Evolutionary conservation across 2,329 filamentous ascomycete species (phyloP).

Genomic region (Xylaria sp.): DNA sequence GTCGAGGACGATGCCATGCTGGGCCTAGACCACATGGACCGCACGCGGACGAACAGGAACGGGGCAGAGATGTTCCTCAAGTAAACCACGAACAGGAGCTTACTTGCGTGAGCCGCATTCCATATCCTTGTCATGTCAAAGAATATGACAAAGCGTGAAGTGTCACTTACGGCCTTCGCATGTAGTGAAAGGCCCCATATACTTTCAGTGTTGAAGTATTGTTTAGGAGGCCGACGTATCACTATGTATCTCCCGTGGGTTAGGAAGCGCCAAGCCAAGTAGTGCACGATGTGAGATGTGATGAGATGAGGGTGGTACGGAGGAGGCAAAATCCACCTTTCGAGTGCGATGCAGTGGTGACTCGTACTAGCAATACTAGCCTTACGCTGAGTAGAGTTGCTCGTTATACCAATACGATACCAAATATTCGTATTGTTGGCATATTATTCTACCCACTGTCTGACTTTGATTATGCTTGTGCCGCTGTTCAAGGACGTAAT

Average conservation of each 20-base stretch:
- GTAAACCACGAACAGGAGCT: slow-evolving; percentile 32
- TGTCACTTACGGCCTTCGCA: slow-evolving; percentile 20
- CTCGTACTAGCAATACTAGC: slow-evolving; percentile 30
- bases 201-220: slow-evolving; percentile 33
- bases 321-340: slow-evolving; percentile 18
- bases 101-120: slow-evolving; percentile 19
- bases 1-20: slow-evolving; percentile 69
- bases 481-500: not conserved
- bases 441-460: not conserved
- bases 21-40: slow-evolving; percentile 74
- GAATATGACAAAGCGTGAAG: slow-evolving; percentile 8
- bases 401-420: slow-evolving; percentile 26
- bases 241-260: slow-evolving; percentile 7
- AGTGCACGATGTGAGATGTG: slow-evolving; percentile 15
- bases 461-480: not conserved
- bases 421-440: slow-evolving; percentile 16
- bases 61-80: slow-evolving; percentile 72
- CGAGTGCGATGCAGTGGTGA: slow-evolving; percentile 29
- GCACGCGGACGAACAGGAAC: slow-evolving; percentile 67
- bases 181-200: slow-evolving; percentile 24
- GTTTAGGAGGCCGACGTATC: slow-evolving; percentile 6
- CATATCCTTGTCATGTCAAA: slow-evolving; percentile 23
- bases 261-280: slow-evolving; percentile 24
- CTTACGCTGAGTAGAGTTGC: slow-evolving; percentile 34
- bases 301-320: slow-evolving; percentile 3